phyloP scores from a whole-genome alignment of 2,329 filamentous ascomycete genomes.

The Nigrograna mackinnonii region DNA sequence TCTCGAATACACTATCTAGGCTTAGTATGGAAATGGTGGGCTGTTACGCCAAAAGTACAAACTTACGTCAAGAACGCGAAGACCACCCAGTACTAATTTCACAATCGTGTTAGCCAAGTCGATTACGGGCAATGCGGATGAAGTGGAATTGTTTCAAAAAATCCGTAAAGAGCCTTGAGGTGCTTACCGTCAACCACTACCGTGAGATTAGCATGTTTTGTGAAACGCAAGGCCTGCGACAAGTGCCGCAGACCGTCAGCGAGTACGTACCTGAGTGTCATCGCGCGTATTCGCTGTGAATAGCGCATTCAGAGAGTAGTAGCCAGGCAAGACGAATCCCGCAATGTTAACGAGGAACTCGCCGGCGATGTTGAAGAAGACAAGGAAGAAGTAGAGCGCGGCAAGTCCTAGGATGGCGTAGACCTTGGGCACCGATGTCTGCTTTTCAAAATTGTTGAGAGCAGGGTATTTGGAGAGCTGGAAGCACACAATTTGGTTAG shows the following conservation, averaged over 20 bases:
- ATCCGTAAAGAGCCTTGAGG: slow-evolving; percentile 4
- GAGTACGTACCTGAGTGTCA: slow-evolving; percentile 73
- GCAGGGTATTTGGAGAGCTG: slow-evolving; percentile 85
- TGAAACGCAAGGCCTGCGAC: slow-evolving; percentile 10
- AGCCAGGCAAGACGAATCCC: slow-evolving; percentile 79
- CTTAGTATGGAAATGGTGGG: slow-evolving; percentile 17
- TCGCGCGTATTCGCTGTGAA: slow-evolving; percentile 73
- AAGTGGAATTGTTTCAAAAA: slow-evolving; percentile 5
- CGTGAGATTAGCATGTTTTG: slow-evolving; percentile 37
- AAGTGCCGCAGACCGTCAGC: slow-evolving; percentile 5
- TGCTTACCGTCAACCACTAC: slow-evolving; percentile 65
- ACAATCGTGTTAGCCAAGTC: slow-evolving; percentile 18
- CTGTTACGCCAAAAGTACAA: slow-evolving; percentile 1
- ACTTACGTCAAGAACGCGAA: slow-evolving; percentile 76
- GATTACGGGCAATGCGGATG: slow-evolving; percentile 2
- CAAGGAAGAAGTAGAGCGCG: slow-evolving; percentile 85
- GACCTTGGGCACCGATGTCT: slow-evolving; percentile 80
- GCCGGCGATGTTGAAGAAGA: slow-evolving; percentile 89
- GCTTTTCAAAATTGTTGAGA: slow-evolving; percentile 85
- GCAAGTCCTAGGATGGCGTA: slow-evolving; percentile 78
- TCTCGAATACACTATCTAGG: slow-evolving; percentile 69
- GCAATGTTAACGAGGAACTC: slow-evolving; percentile 87
- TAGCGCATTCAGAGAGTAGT: slow-evolving; percentile 80
- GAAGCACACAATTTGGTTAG: slow-evolving; percentile 26
- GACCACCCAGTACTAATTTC: slow-evolving; percentile 85